These are phyloP conservation scores for Lactifluus subvellereus DNA, from an alignment of 768 basidiomycete species.

Conservation along the genomic window DNA sequence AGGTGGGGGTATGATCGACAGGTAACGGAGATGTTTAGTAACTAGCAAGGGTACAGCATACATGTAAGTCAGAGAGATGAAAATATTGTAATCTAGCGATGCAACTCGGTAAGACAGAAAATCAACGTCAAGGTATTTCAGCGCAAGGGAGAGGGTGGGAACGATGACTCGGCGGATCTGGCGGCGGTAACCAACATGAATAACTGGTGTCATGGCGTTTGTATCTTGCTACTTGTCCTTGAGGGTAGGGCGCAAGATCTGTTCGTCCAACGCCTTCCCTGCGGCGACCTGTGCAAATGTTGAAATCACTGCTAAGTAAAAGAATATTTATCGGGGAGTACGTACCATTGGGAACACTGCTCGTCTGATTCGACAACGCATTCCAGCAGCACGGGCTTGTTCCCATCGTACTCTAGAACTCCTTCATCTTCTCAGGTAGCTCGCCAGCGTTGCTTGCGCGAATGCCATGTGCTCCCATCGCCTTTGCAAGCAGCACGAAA, in stretches of 20 bases:
- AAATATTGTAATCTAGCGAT: too few species aligned
- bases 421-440: slow-evolving; percentile 93
- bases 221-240: slow-evolving; percentile 21
- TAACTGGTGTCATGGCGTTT: too few species aligned
- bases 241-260: slow-evolving; percentile 61
- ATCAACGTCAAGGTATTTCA: too few species aligned
- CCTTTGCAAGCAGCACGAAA: slow-evolving; percentile 81
- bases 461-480: slow-evolving; percentile 92
- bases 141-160: too few species aligned
- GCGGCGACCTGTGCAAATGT: slow-evolving; percentile 59
- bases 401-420: slow-evolving; percentile 93
- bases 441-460: slow-evolving; percentile 65
- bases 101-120: too few species aligned
- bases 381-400: slow-evolving; percentile 86
- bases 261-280: slow-evolving; percentile 91
- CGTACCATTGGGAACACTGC: slow-evolving; percentile 89
- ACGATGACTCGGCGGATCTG: too few species aligned
- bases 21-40: too few species aligned
- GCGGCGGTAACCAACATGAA: too few species aligned
- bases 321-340: not conserved
- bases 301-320: slow-evolving; percentile 22
- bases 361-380: slow-evolving; percentile 79
- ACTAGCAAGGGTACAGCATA: too few species aligned
- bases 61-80: too few species aligned
- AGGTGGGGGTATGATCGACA: too few species aligned